These are phyloP conservation scores for Platanus orientalis DNA, from an alignment of 164 flowering plant species.

Conservation along the genomic window DNA sequence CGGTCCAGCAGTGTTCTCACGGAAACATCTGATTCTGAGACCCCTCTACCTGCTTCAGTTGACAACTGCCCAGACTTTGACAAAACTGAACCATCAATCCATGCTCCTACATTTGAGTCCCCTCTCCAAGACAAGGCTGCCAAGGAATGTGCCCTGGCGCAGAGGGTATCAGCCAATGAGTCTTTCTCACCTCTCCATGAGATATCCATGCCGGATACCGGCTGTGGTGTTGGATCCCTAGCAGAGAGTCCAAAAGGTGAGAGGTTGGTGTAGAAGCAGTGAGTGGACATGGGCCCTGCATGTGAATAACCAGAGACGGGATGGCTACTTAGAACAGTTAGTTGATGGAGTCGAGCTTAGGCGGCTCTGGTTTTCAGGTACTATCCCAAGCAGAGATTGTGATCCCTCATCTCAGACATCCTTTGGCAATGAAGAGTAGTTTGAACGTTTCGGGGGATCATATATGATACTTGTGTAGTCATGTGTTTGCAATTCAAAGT, in stretches of 20 bases:
- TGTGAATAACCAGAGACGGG: conserved; percentile 36
- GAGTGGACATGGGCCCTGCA: conserved; percentile 23
- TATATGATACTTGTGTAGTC: conserved; percentile 13
- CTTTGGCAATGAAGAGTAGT: conserved; percentile 24
- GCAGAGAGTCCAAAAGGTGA: conserved; percentile 37
- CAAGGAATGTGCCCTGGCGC: conserved; percentile 31
- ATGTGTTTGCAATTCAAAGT: not conserved
- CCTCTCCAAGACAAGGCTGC: conserved; percentile 44
- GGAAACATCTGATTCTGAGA: conserved; percentile 44
- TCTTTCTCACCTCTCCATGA: conserved; percentile 71
- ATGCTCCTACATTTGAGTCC: conserved; percentile 68
- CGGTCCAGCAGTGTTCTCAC: conserved; percentile 60
- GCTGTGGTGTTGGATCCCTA: conserved; percentile 38
- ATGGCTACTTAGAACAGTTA: conserved; percentile 42
- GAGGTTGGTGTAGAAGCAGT: conserved; percentile 48
- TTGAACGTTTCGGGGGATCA: conserved; percentile 25
- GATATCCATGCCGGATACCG: conserved; percentile 79
- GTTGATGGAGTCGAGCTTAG: conserved; percentile 64
- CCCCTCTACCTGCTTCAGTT: conserved; percentile 28
- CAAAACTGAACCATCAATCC: conserved; percentile 70
- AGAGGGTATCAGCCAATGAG: conserved; percentile 56
- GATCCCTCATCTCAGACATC: conserved; percentile 28
- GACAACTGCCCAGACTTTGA: conserved; percentile 49
- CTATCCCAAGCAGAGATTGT: conserved; percentile 32
- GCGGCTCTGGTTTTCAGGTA: conserved; percentile 33